Conservation (phyloP, 2,329 filamentous ascomycete genomes). For the Diaporthe destruens region DNA sequence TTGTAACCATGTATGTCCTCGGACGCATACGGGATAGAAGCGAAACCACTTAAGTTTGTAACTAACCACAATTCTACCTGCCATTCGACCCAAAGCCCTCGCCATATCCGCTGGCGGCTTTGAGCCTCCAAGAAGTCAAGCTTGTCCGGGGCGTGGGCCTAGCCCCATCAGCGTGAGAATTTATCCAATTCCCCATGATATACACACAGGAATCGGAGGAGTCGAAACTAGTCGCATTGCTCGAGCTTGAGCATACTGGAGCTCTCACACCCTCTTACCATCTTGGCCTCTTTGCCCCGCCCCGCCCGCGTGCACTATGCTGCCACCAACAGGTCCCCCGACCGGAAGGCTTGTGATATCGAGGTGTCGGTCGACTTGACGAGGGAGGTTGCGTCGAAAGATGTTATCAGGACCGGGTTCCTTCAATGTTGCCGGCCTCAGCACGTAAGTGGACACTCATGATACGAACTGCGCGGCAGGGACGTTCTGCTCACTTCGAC, state of each 20-base stretch:
- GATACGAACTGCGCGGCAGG: not conserved
- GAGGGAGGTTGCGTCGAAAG: not conserved
- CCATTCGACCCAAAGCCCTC: not conserved
- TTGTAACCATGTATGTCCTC: too few relatives aligned
- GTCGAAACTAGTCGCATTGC: not conserved
- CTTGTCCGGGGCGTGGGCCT: not conserved
- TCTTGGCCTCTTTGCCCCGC: not conserved
- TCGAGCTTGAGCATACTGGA: not conserved
- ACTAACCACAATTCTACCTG: not conserved
- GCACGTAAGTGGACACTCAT: not conserved
- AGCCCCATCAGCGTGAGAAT: not conserved
- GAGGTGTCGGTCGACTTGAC: not conserved
- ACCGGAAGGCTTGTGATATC: not conserved
- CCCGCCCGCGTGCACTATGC: slow-evolving; percentile 4
- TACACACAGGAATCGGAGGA: not conserved
- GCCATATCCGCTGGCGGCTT: not conserved
- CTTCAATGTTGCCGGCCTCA: slow-evolving; percentile 2
- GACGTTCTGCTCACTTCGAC: not conserved
- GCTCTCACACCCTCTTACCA: not conserved
- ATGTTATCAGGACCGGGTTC: not conserved
- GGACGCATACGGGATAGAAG: too few relatives aligned
- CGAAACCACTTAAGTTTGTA: too few relatives aligned
- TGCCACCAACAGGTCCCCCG: slow-evolving; percentile 3
- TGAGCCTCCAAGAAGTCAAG: not conserved
- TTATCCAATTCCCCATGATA: not conserved